A percentile compares a stretch with the other conserved stretches of the same genome.
These are phyloP conservation scores for Rosellinia necatrix DNA, from an alignment of 2,329 filamentous ascomycete genomes.

Conservation along the genomic window DNA sequence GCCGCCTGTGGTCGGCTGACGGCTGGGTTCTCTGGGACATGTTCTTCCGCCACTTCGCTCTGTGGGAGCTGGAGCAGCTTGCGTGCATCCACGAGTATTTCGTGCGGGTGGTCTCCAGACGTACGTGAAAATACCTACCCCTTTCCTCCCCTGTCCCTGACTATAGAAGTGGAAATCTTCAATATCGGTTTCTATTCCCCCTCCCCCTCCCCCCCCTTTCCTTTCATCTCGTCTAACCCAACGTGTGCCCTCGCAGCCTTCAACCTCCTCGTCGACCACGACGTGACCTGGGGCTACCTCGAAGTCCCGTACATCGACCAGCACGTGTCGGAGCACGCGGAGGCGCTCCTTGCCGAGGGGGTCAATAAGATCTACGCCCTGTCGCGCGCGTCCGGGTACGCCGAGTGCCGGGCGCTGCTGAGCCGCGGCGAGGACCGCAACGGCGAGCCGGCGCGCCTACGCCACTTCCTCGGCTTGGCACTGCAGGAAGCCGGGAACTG, in stretches of 20 bases:
- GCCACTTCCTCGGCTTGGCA: neutral
- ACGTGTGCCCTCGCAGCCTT: slow-evolving; percentile 7
- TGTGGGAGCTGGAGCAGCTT: slow-evolving; percentile 20
- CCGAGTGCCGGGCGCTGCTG: neutral
- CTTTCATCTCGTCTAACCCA: neutral
- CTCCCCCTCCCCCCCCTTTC: neutral
- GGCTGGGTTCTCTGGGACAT: neutral
- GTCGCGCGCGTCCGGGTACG: neutral
- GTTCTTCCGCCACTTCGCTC: slow-evolving; percentile 14
- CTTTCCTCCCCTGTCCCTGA: neutral
- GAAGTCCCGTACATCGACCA: neutral
- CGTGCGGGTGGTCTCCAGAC: neutral
- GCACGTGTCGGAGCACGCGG: neutral
- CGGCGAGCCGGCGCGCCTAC: neutral
- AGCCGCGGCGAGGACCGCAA: neutral
- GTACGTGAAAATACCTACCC: slow-evolving; percentile 6
- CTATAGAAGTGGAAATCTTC: neutral
- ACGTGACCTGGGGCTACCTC: slow-evolving; percentile 21
- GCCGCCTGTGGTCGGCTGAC: neutral
- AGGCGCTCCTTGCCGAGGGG: neutral
- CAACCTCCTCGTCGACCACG: slow-evolving; percentile 19
- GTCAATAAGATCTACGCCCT: slow-evolving; percentile 1
- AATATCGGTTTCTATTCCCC: neutral
- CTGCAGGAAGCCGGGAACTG: neutral
- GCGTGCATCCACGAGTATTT: slow-evolving; percentile 17